Percentiles rank a stretch among this genome's conserved stretches.
Conservation (phyloP, 75 land plant species). For the Cupressus sempervirens region DNA sequence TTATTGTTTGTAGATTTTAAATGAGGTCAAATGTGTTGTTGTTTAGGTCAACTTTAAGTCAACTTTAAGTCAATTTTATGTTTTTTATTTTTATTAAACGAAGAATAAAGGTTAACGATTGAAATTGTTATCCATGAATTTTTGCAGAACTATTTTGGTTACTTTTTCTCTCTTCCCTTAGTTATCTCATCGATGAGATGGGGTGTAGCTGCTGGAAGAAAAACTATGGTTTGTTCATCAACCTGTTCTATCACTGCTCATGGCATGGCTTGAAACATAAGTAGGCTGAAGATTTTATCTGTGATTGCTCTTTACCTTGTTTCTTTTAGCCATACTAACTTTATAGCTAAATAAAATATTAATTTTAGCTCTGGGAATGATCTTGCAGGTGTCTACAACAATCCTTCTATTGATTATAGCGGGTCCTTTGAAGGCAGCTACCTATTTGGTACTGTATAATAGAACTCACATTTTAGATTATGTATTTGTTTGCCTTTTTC, state of each 20-base stretch:
- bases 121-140: neutral
- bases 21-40: neutral
- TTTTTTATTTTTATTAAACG: neutral
- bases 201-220: slow-evolving; percentile 89
- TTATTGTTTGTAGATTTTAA: neutral
- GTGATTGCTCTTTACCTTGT: neutral
- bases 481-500: neutral
- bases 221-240: slow-evolving; percentile 66
- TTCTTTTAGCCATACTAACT: neutral
- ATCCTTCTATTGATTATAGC: slow-evolving; percentile 77
- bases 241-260: slow-evolving; percentile 7
- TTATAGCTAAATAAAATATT: neutral
- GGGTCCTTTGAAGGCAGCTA: slow-evolving; percentile 88
- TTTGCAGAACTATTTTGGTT: slow-evolving; percentile 85
- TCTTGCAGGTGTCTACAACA: slow-evolving; percentile 69
- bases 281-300: neutral
- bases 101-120: neutral
- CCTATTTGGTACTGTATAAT: slow-evolving; percentile 54
- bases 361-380: neutral
- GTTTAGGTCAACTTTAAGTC: neutral
- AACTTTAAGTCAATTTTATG: neutral
- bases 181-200: slow-evolving; percentile 92
- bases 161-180: slow-evolving; percentile 86
- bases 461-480: neutral
- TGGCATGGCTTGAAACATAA: neutral